These are phyloP conservation scores for Knoxia roxburghii DNA, from an alignment of 257 asterid species.

Conservation along the genomic window DNA sequence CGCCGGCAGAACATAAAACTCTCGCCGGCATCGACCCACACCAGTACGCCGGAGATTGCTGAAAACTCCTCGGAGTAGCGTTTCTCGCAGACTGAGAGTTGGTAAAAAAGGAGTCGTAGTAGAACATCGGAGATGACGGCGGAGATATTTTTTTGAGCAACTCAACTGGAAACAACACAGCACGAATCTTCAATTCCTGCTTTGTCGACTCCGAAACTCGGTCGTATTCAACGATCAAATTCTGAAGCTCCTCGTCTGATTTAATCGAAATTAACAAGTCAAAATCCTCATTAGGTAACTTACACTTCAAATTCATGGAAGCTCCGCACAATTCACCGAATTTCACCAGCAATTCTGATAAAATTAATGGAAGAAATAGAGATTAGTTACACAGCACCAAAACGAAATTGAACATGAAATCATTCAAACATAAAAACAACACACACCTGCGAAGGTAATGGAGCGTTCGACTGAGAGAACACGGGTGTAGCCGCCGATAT, in stretches of 20 bases:
- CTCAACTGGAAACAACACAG: conserved; percentile 48
- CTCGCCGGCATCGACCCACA: conserved; percentile 21
- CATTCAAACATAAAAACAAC: too few species aligned
- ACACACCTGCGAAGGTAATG: conserved; percentile 26
- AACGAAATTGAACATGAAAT: too few species aligned
- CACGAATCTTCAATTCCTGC: conserved; percentile 55
- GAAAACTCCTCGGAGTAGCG: conserved; percentile 8
- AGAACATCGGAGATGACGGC: conserved; percentile 67
- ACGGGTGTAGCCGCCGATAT: conserved; percentile 73
- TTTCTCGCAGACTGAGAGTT: conserved; percentile 15
- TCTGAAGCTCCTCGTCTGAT: conserved; percentile 63
- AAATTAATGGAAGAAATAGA: too few species aligned
- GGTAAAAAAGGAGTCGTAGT: conserved; percentile 45
- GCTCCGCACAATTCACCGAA: conserved; percentile 66
- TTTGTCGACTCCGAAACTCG: conserved; percentile 28
- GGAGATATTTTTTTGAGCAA: conserved; percentile 46
- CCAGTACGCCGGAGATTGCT: conserved; percentile 19
- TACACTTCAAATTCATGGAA: conserved; percentile 61
- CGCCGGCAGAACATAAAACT: conserved; percentile 19
- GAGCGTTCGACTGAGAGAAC: conserved; percentile 57
- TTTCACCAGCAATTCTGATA: conserved; percentile 61
- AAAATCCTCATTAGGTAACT: conserved; percentile 68
- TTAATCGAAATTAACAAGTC: conserved; percentile 65
- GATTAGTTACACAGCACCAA: too few species aligned
- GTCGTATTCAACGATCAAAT: conserved; percentile 61